Evolutionary conservation across 192 early-diverging fungal genomes (phyloP), one percentile per base, ranked within the genome.

Genomic region (Mortierella hygrophila): DNA sequence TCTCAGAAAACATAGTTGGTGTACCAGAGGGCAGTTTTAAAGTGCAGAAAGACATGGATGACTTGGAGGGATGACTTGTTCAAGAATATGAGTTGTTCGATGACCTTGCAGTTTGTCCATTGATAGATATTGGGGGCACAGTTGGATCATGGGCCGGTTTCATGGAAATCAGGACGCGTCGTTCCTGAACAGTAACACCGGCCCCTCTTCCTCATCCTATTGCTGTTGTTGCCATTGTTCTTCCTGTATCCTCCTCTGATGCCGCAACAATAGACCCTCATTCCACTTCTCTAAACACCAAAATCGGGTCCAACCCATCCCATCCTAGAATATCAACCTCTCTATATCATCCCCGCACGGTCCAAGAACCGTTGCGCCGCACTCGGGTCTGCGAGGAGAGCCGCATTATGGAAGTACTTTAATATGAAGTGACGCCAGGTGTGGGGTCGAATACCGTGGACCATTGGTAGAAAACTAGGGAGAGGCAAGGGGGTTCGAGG

Each of bases 381-480:
- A 9, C 16, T 26, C 38, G 35, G 37, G 1, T 72, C 5, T 7
- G 37, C 32, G 32, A 46, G 70, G 38, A 44, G 37, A 8, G 3
- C 2, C 6, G 15, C 68, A 52, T 52, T 72, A 10, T 76, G 23
- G 23, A 38, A 38, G 20, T 41, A 44, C 2, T 9, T 42, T n/a
- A 79, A 70, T 32, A 15, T 4, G 10, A 79, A 70, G 21, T 35
- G 20, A 4, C 52, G 35, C 70, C 77, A 79, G 35, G 32, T 37
- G 0, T 57, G 37, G 69, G 70, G 9, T 10, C 69, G 69, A 79
- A 72, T 37, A 72, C 32, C 11, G 18, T 10, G 38, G 68, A 78
- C 77, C 77, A 72, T 6, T 47, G 15, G 37, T 44, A 69, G 23
- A 52, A 78, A 38, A 78, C 77, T 5, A 71, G 52, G 8, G 70